Conservation (phyloP, 2,329 filamentous ascomycete genomes). For the Sclerotinia glacialis region DNA sequence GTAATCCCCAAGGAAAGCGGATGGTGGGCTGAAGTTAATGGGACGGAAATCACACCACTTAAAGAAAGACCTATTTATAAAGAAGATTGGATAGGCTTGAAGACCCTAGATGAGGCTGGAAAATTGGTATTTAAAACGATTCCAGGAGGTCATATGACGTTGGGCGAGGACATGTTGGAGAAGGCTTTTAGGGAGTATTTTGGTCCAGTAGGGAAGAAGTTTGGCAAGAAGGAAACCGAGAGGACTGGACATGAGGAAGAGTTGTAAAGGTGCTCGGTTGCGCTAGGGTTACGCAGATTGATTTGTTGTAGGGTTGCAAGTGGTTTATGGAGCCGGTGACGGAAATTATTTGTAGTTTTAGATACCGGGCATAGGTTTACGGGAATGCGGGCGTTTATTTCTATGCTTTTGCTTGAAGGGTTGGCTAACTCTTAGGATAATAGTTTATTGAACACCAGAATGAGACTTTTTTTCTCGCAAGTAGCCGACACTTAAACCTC, state of each 20-base stretch:
- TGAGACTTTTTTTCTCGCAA: neutral
- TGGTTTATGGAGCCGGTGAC: neutral
- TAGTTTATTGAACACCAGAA: neutral
- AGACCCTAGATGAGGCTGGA: constrained; percentile 72
- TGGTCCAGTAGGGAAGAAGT: constrained; percentile 37
- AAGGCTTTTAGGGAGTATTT: constrained; percentile 45
- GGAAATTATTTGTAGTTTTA: constrained; percentile 5
- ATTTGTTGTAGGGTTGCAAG: neutral
- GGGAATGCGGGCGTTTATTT: neutral
- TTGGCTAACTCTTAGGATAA: neutral
- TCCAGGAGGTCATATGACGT: constrained; percentile 79
- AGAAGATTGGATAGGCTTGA: constrained; percentile 92
- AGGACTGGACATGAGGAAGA: constrained; percentile 17
- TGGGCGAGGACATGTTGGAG: constrained; percentile 63
- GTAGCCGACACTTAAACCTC: neutral
- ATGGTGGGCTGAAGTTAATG: constrained; percentile 88
- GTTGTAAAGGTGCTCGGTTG: constrained; percentile 12
- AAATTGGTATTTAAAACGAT: constrained; percentile 72
- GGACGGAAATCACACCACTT: constrained; percentile 64
- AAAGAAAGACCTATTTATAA: constrained; percentile 70
- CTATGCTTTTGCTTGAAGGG: neutral
- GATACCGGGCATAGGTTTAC: constrained; percentile 2
- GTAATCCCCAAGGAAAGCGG: constrained; percentile 86
- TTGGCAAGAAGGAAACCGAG: constrained; percentile 19
- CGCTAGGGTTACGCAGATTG: neutral